A percentile compares a stretch with the other conserved stretches of the same genome.
Evolutionary conservation across 2,329 filamentous ascomycete genomes (phyloP).

Genomic region (Epichloe scottii): DNA sequence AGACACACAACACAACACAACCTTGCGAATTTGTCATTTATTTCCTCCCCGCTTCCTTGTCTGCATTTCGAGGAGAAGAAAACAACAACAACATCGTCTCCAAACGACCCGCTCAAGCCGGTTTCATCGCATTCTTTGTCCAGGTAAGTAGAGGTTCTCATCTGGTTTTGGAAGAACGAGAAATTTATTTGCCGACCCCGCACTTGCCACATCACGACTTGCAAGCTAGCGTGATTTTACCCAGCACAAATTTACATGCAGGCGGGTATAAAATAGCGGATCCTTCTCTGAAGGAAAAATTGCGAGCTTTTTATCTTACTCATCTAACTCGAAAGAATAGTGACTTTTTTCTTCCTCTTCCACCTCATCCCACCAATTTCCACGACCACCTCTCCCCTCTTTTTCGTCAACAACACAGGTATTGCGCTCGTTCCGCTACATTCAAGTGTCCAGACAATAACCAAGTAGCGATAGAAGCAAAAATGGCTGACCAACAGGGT

Average conservation of each 20-base stretch:
- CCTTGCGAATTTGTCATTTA: neutral
- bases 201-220: conserved; percentile 3
- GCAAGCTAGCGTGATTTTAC: neutral
- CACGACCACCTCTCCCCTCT: neutral
- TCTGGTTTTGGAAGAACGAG: neutral
- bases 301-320: neutral
- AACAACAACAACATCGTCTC: neutral
- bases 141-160: neutral
- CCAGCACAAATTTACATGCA: neutral
- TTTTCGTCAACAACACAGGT: neutral
- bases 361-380: neutral
- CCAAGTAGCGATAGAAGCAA: neutral
- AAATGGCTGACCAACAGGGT: conserved; percentile 8
- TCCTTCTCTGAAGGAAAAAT: neutral
- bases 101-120: neutral
- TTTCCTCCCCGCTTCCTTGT: neutral
- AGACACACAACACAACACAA: neutral
- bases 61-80: neutral
- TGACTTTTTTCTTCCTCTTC: neutral
- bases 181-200: neutral
- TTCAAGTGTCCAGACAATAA: neutral
- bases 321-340: neutral
- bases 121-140: neutral
- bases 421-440: neutral
- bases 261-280: conserved; percentile 3